Evolutionary conservation across 805 yeast species (phyloP).

Genomic region (Millerozyma acaciae): DNA sequence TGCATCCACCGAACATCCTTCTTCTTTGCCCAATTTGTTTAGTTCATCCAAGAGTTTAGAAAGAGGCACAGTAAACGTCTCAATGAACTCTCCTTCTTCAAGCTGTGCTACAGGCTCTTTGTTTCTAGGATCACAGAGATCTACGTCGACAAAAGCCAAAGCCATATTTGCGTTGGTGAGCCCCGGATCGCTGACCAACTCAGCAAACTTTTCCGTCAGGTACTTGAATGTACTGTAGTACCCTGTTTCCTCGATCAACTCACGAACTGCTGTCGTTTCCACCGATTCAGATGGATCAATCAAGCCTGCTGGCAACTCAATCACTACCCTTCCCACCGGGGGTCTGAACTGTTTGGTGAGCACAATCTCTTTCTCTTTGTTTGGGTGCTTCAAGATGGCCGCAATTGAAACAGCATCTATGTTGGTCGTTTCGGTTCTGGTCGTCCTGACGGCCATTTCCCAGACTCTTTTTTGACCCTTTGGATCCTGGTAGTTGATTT

Average conservation of each 20-base stretch:
- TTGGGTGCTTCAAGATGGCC: conserved; percentile 58
- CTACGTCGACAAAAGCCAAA: conserved; percentile 75
- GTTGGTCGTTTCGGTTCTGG: conserved; percentile 55
- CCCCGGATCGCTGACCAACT: conserved; percentile 76
- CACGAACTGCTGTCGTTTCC: conserved; percentile 81
- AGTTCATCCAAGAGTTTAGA: conserved; percentile 52
- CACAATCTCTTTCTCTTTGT: conserved; percentile 36
- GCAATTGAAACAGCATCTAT: conserved; percentile 91
- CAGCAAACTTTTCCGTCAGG: conserved; percentile 20
- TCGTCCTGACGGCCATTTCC: conserved; percentile 86
- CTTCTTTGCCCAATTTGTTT: conserved; percentile 40
- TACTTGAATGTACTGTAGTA: conserved; percentile 61
- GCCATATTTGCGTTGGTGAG: conserved; percentile 82
- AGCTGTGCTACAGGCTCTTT: conserved; percentile 65
- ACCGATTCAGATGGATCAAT: conserved; percentile 79
- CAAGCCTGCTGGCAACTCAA: conserved; percentile 94
- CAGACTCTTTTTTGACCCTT: conserved; percentile 66
- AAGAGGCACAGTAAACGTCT: conserved; percentile 74
- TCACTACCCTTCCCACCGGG: conserved; percentile 81
- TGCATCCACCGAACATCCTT: conserved; percentile 83
- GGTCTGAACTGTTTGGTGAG: conserved; percentile 91
- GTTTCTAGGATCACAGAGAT: conserved; percentile 63
- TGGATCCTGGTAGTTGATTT: conserved; percentile 70
- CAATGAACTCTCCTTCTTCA: conserved; percentile 92
- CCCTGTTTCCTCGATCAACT: conserved; percentile 90